phyloP scores from a whole-genome alignment of 331 rosid species.

The Acacia concinna region DNA sequence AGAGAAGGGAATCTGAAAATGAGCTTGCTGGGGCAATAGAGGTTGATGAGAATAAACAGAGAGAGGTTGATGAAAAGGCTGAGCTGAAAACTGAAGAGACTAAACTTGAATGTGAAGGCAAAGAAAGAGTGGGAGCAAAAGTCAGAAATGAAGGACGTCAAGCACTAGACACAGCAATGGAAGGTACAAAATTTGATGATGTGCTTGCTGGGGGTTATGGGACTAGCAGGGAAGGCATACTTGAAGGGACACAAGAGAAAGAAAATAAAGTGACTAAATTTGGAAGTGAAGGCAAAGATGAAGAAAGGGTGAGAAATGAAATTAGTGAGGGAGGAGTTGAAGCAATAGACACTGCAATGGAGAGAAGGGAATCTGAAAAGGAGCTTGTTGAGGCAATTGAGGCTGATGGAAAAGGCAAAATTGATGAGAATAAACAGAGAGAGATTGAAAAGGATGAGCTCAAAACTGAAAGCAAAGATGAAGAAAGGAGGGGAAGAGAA shows the following conservation, averaged over 20 bases:
- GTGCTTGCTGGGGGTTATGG: neutral
- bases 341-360: neutral
- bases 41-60: too few relatives aligned
- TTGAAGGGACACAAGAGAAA: neutral
- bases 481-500: neutral
- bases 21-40: too few relatives aligned
- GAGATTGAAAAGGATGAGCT: constrained; percentile 23
- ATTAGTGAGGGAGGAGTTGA: constrained; percentile 11
- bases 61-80: too few relatives aligned
- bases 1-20: too few relatives aligned
- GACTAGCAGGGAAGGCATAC: neutral
- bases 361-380: neutral
- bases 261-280: constrained; percentile 8
- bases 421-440: neutral
- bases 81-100: too few relatives aligned
- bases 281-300: neutral
- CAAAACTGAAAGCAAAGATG: constrained; percentile 7
- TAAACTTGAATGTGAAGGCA: constrained; percentile 9
- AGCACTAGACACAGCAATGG: neutral
- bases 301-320: constrained; percentile 1
- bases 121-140: neutral
- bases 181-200: neutral
- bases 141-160: neutral
- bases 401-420: neutral
- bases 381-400: neutral